A percentile compares a stretch with the other conserved stretches of the same genome.
Evolutionary conservation across 768 basidiomycete genomes (phyloP).

Genomic region (Suillus paluster): DNA sequence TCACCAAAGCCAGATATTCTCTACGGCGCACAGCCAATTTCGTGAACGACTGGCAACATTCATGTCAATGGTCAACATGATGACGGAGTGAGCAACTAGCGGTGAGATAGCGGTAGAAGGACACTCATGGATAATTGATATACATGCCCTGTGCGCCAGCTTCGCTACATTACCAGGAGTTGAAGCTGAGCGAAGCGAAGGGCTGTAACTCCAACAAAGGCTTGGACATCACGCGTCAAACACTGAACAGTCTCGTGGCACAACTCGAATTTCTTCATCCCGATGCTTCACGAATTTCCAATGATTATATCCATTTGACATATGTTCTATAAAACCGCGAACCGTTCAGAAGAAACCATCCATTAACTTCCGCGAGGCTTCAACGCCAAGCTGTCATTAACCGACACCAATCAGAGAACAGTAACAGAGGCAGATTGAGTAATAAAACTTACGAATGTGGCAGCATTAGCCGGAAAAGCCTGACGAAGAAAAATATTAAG

Average conservation of each 20-base stretch:
- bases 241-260: not conserved
- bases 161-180: not conserved
- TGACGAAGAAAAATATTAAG: constrained; percentile 32
- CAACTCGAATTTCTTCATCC: not conserved
- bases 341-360: constrained; percentile 60
- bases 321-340: not conserved
- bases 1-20: no score
- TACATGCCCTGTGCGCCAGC: not conserved
- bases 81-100: not conserved
- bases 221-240: not conserved
- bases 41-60: not conserved
- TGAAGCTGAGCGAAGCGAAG: not conserved
- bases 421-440: not conserved
- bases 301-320: constrained; percentile 13
- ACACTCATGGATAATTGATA: not conserved
- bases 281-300: constrained; percentile 33
- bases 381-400: constrained; percentile 78
- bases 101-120: not conserved
- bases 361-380: constrained; percentile 83
- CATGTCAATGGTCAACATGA: not conserved
- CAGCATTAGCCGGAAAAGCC: constrained; percentile 98
- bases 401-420: not conserved
- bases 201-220: not conserved
- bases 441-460: constrained; percentile 74
- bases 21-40: no score